Evolutionary conservation across 805 yeast genomes (phyloP), one percentile per base, ranked within the genome.

Genomic region (Candida ficus): DNA sequence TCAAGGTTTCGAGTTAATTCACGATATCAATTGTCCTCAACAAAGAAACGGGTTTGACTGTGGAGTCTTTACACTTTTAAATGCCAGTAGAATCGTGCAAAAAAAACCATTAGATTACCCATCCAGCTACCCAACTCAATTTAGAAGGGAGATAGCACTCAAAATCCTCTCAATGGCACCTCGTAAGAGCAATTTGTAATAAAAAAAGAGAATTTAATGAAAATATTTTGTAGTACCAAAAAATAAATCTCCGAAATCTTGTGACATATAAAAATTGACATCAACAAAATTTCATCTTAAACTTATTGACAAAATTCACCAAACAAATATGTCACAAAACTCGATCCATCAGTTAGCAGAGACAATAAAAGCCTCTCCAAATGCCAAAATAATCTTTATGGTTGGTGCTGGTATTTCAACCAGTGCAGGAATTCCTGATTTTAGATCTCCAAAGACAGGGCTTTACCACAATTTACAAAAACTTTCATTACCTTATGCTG

Each of bases 371-470:
- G 6, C 38, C 1, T 11, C 22, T 6, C 42, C 44, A 7, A 16
- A 16, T 5, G 28, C 39, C 7, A 73, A 75, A 47, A 73, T 82
- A 6, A 74, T 80, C 0, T 79, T 84, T 53, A 74, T 83, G 64
- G 81, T 80, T 8, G 99, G 99, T 1, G 99, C 99, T 0, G 99
- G 99, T 1, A 80, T 89, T 29, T 87, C 96, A 3, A 91, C 98
- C 0, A 70, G 85, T 3, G 89, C 95, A 35, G 99, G 98, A 0
- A 91, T 90, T 34, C 99, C 98, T 0, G 99, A 91, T 60, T 91
- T 91, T 60, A 70, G 98, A 50, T 80, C 95, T 16, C 97, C 97
- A 1, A 75, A 78, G 32, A 91, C 98, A 1, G 95, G 95, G 0
- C 71, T 91, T 7, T 91, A 91, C 54, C 76, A 89, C 47, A 91